These are phyloP conservation scores for Nissolia schottii DNA, from an alignment of 306 rosid species.

Conservation along the genomic window DNA sequence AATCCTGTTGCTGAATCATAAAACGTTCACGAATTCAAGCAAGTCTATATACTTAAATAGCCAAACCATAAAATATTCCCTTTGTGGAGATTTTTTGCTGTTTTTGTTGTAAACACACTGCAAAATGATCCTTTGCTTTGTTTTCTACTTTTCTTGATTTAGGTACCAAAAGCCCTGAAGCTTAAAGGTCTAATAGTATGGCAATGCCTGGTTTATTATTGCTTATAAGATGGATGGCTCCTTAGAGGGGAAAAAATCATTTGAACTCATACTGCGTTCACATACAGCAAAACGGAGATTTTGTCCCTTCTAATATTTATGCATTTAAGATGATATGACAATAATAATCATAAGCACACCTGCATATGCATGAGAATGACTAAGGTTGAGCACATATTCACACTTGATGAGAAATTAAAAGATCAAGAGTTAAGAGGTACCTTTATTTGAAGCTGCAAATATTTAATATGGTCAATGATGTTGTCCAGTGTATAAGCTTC, in stretches of 20 bases:
- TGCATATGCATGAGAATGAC: background rate
- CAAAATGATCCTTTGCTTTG: too few species aligned
- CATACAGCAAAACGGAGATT: background rate
- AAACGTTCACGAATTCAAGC: too few species aligned
- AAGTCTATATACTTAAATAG: too few species aligned
- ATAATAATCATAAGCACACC: background rate
- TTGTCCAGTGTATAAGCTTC: constrained; percentile 64
- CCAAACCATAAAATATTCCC: too few species aligned
- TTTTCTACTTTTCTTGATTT: too few species aligned
- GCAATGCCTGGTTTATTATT: too few species aligned
- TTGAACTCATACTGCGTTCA: background rate
- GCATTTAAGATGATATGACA: background rate
- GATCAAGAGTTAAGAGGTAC: constrained; percentile 28
- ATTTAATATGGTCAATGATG: constrained; percentile 76
- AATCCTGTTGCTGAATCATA: too few species aligned
- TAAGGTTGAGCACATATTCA: background rate
- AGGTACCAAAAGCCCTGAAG: too few species aligned
- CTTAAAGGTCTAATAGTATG: too few species aligned
- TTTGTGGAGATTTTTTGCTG: too few species aligned
- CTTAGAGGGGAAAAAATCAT: background rate
- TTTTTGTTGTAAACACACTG: too few species aligned
- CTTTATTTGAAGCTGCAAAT: constrained; percentile 78
- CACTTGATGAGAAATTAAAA: background rate
- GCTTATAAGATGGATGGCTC: background rate
- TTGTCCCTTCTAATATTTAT: background rate